Conservation (phyloP, 2,329 filamentous ascomycete species). For the Akanthomyces uredinophilus region DNA sequence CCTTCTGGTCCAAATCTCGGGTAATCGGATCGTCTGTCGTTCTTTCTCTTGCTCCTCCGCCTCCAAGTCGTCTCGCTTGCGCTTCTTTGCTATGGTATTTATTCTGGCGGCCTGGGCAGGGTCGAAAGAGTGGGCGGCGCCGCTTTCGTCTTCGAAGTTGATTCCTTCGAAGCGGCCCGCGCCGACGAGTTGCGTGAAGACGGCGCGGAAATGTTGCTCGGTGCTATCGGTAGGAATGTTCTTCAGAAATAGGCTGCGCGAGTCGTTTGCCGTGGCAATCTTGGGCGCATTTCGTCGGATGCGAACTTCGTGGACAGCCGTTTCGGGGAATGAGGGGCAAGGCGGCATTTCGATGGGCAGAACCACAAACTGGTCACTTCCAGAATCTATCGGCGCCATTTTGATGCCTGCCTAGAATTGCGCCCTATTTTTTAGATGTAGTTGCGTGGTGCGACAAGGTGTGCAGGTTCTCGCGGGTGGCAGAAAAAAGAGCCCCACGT, state of each 20-base stretch:
- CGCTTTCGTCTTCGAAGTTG: slow-evolving; percentile 61
- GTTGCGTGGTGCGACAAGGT: background rate
- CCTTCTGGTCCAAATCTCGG: slow-evolving; percentile 66
- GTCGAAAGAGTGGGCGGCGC: slow-evolving; percentile 33
- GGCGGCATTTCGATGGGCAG: slow-evolving; percentile 64
- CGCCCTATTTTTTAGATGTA: background rate
- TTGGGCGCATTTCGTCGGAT: slow-evolving; percentile 78
- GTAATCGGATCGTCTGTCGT: slow-evolving; percentile 58
- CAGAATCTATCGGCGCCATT: slow-evolving; percentile 26
- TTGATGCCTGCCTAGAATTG: background rate
- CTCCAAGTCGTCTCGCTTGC: slow-evolving; percentile 44
- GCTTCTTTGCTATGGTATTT: slow-evolving; percentile 36
- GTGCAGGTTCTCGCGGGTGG: background rate
- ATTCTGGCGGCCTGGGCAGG: slow-evolving; percentile 43
- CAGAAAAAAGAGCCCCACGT: background rate
- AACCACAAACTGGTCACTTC: slow-evolving; percentile 56
- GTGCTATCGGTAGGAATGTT: slow-evolving; percentile 85
- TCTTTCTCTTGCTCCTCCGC: slow-evolving; percentile 48
- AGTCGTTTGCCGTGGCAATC: slow-evolving; percentile 65
- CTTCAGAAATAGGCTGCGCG: slow-evolving; percentile 81
- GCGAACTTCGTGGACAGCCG: slow-evolving; percentile 77
- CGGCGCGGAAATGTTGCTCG: slow-evolving; percentile 65
- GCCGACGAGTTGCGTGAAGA: slow-evolving; percentile 71
- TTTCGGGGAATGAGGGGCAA: slow-evolving; percentile 55
- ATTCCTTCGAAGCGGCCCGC: slow-evolving; percentile 74